phyloP scores from a whole-genome alignment of 2,329 filamentous ascomycete species.

The Stagonosporopsis cucurbitacearum region DNA sequence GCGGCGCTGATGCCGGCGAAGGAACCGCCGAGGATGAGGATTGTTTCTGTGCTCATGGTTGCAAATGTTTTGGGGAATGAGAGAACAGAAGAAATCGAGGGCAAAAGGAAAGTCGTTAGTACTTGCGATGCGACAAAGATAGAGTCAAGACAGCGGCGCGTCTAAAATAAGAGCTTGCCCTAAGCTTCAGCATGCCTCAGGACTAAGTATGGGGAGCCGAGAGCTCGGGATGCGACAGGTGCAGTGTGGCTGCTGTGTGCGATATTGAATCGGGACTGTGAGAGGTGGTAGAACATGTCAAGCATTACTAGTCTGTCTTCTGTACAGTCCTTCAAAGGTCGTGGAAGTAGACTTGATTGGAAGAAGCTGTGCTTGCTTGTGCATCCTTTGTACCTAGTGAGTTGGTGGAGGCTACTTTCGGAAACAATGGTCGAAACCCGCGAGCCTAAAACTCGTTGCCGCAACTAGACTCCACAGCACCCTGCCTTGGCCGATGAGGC shows the following conservation, averaged over 20 bases:
- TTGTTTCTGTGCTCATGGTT: conserved; percentile 45
- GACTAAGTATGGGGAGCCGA: conserved; percentile 22
- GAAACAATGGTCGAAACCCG: conserved; percentile 17
- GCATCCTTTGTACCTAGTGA: background rate
- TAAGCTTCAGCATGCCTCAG: conserved; percentile 12
- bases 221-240: conserved; percentile 10
- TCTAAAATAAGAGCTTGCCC: conserved; percentile 17
- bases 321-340: too few relatives aligned
- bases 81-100: conserved; percentile 6
- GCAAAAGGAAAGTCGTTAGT: background rate
- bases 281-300: background rate
- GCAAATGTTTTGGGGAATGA: background rate
- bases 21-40: conserved; percentile 47
- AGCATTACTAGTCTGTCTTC: background rate
- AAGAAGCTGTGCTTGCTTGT: background rate
- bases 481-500: background rate
- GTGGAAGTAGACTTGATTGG: background rate
- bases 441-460: conserved; percentile 2
- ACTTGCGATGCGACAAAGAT: conserved; percentile 4
- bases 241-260: conserved; percentile 6
- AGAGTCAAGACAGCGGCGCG: conserved; percentile 15
- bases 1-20: conserved; percentile 46
- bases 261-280: background rate
- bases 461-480: conserved; percentile 9
- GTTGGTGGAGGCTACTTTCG: conserved; percentile 14